Evolutionary conservation across 148 eudicot genomes (phyloP).

Genomic region (Chenopodium formosanum): DNA sequence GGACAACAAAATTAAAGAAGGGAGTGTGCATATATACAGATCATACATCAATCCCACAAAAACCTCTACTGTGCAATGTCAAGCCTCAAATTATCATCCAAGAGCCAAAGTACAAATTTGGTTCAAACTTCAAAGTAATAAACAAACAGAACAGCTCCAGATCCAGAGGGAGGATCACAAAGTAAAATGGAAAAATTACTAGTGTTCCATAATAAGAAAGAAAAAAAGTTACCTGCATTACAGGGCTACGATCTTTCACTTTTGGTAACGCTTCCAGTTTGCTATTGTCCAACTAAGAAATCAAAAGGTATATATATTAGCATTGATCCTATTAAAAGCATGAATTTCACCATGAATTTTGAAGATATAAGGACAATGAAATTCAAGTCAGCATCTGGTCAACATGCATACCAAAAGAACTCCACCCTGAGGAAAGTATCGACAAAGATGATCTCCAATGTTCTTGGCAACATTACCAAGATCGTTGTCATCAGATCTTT

Average conservation of each 20-base stretch:
- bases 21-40: not conserved
- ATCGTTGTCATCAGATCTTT: conserved; percentile 78
- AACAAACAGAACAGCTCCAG: not conserved
- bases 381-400: not conserved
- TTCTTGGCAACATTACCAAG: conserved; percentile 74
- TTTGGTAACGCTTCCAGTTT: conserved; percentile 62
- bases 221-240: conserved; percentile 50
- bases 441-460: conserved; percentile 80
- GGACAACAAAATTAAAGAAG: not conserved
- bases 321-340: not conserved
- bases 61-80: not conserved
- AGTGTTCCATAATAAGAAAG: not conserved
- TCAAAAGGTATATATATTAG: conserved; percentile 16
- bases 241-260: conserved; percentile 68
- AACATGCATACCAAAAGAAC: conserved; percentile 59
- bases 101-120: not conserved
- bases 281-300: conserved; percentile 69
- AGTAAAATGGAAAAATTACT: not conserved
- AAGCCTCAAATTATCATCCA: not conserved
- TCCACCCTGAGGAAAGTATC: conserved; percentile 78
- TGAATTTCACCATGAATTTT: not conserved
- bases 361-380: not conserved
- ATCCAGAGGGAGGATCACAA: not conserved
- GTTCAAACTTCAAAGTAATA: not conserved
- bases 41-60: not conserved